Base-by-base conservation (phyloP, 176 grass and related monocot genomes). In the Ensete ventricosum region DNA sequence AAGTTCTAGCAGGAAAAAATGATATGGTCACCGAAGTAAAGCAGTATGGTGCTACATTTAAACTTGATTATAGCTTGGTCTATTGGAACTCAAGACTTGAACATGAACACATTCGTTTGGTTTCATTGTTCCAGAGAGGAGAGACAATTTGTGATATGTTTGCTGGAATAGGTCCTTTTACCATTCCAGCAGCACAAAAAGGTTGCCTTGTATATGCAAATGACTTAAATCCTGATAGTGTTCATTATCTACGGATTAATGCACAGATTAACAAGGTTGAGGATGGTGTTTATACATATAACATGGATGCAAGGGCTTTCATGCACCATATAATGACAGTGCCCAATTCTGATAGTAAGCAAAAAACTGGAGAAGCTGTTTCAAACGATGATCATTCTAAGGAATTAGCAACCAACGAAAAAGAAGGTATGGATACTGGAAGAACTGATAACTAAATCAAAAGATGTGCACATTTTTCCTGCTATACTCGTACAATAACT, bases 11-110 rank as follows among this genome's bases (percentile, higher is more conserved):
- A 62, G 91, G 95, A 74, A 91, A 87, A 70, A 74, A 73, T 11
- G 82, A 85, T 82, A 89, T 94, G 88, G 81, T 91, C 60, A 94
- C 90, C 78, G 88, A 99, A 87, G 86, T 99, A 67, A 99, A 99
- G 78, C 88, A 99, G 81, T 94, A 94, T 75, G 90, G 91, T 69
- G 95, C 95, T 69, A 99, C 72, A 59, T 99, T 94, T 82, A 99
- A 23, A 84, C 88, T 99, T 58, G 88, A 99, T 86, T 99, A 94
- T 71, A 73, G 95, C 75, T 89, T 89, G 60, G 95, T 99, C 73
- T 99, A 99, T 75, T 99, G 95, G 95, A 99, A 99, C 82, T 99
- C 95, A 9, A 99, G 95, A 79, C 90, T 99, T 74, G 95, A 99
- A 74, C 86, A 91, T 73, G 91, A 94, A 68, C 95, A 99, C 63